phyloP scores from a whole-genome alignment of 1,284 basidiomycete genomes.

The Xerocomus amazonicus region DNA sequence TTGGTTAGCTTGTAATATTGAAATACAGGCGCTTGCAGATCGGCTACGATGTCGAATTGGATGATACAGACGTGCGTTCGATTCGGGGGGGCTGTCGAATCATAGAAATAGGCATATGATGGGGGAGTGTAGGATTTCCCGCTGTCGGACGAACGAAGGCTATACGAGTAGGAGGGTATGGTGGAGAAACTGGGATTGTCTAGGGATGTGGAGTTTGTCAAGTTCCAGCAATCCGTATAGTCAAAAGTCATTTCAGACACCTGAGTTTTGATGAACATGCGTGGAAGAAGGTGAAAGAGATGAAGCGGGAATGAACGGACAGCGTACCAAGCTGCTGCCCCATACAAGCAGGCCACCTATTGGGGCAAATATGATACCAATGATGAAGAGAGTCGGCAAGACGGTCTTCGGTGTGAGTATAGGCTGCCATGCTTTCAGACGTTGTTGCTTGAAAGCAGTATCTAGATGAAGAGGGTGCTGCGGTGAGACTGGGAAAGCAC shows the following conservation, averaged over 20 bases:
- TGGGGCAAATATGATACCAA: slow-evolving; percentile 93
- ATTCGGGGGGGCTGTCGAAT: slow-evolving; percentile 42
- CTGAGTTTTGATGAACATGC: slow-evolving; percentile 29
- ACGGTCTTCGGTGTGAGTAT: slow-evolving; percentile 98
- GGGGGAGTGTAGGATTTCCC: slow-evolving; percentile 49
- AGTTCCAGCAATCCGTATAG: slow-evolving; percentile 89
- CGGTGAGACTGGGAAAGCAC: slow-evolving; percentile 18
- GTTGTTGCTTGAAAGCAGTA: slow-evolving; percentile 99
- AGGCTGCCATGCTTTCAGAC: slow-evolving; percentile 99
- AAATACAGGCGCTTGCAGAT: slow-evolving; percentile 77
- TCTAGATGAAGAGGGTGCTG: slow-evolving; percentile 44
- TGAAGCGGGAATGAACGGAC: slow-evolving; percentile 22
- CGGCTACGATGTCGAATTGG: slow-evolving; percentile 78
- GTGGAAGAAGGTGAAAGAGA: slow-evolving; percentile 6
- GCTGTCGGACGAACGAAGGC: slow-evolving; percentile 57
- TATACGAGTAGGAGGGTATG: slow-evolving; percentile 77
- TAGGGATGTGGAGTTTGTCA: slow-evolving; percentile 45
- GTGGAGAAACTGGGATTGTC: slow-evolving; percentile 40
- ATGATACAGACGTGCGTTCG: slow-evolving; percentile 67
- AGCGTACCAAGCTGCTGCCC: slow-evolving; percentile 69
- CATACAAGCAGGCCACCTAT: slow-evolving; percentile 93
- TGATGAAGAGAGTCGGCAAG: slow-evolving; percentile 91
- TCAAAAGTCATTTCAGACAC: slow-evolving; percentile 95
- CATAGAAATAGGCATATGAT: slow-evolving; percentile 65
- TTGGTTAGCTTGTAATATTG: slow-evolving; percentile 97